These are phyloP conservation scores for Apiospora malaysiana DNA, from an alignment of 2,329 filamentous ascomycete genomes.

Conservation along the genomic window DNA sequence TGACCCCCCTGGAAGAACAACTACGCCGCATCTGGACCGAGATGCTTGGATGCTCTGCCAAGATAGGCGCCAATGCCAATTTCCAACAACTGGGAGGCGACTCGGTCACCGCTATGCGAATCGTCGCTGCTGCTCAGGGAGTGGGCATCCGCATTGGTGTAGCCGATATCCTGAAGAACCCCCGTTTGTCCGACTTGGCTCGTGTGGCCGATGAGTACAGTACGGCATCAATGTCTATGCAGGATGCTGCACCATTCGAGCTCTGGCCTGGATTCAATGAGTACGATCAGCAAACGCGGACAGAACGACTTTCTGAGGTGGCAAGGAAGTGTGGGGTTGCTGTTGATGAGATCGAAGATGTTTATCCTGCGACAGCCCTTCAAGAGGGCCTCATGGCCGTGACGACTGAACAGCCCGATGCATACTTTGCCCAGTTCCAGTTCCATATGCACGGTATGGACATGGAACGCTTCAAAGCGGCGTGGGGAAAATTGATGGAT, in stretches of 20 bases:
- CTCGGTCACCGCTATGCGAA: constrained; percentile 42
- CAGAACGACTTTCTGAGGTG: no score
- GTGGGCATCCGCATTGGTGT: neutral
- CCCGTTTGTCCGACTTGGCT: neutral
- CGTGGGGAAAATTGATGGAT: neutral
- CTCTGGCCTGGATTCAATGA: no score
- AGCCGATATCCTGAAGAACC: neutral
- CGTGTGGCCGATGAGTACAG: neutral
- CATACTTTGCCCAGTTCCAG: no score
- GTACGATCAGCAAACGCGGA: no score
- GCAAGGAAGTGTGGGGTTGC: no score
- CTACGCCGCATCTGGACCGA: constrained; percentile 22
- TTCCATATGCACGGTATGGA: no score
- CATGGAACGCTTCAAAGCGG: no score
- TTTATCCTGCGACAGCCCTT: constrained; percentile 36
- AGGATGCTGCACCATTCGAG: no score
- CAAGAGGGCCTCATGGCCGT: constrained; percentile 29
- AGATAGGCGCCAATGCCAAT: constrained; percentile 21
- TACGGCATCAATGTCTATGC: no score
- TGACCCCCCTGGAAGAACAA: constrained; percentile 12
- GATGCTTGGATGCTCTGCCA: constrained; percentile 16
- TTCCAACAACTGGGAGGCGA: constrained; percentile 42
- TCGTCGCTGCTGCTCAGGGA: constrained; percentile 34
- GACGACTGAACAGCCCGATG: no score
- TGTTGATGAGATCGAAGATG: no score